Evolutionary conservation across 495 filamentous ascomycete species (phyloP), one percentile per base, ranked within the genome.

Genomic region (Penicillium fimorum): DNA sequence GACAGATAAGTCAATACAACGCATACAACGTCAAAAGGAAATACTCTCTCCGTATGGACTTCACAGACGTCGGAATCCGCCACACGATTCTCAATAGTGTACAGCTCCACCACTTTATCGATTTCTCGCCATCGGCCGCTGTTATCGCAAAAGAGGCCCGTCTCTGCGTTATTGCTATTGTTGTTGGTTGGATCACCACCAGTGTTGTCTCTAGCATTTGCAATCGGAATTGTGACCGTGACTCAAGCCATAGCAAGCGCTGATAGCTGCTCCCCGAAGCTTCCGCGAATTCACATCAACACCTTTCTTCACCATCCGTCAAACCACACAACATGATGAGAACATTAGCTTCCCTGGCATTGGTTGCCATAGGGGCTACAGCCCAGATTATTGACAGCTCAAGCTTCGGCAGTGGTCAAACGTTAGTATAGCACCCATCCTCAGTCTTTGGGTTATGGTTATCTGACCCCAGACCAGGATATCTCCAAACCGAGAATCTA

Each of bases 331-430:
- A 59, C 70, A 72, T 38, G 27, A 80, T 82, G 77, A 74, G 66
- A 64, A 56, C 70, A 18, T 59, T 68, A 35, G 56, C 65, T 57
- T 69, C 69, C 22, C 45, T 79, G 33, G 68, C 74, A 30, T 72
- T 84, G 33, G 72, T 86, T 55, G 79, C 81, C 48, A 71, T 81
- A 61, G 71, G 78, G 32, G 83, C 82, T 35, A 74, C 77, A 30
- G 85, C 85, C 35, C 82, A 88, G 60, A 74, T 86, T 11, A 75
- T 86, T 60, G 81, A 87, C 50, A 86, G 73, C 72, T 85, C 79
- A 27, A 92, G 88, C 67, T 96, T 96, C 68, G 91, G 91, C 18
- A 82, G 87, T 63, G 81, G 81, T 50, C 72, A 75, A 47, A 85
- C 79, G 87, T 89, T 76, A 54, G 78, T 64, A 25, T 11, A 55